Evolutionary conservation across 768 basidiomycete genomes (phyloP).

Genomic region (Neoboletus subvelutipes): DNA sequence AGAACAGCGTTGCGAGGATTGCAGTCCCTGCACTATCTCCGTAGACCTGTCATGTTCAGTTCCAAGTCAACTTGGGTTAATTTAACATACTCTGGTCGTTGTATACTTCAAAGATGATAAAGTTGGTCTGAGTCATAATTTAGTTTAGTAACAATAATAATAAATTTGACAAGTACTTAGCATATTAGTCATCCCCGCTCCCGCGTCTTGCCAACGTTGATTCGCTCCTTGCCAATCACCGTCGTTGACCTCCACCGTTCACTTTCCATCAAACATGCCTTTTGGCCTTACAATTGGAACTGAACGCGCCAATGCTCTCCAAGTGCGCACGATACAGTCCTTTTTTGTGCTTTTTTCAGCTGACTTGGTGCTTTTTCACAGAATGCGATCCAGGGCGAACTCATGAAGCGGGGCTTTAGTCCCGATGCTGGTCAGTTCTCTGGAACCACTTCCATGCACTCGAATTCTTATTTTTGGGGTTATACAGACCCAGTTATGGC

Average conservation of each 20-base stretch:
- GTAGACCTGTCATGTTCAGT: slow-evolving; percentile 6
- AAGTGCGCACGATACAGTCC: slow-evolving; percentile 42
- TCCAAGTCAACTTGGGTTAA: background rate
- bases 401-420: slow-evolving; percentile 70
- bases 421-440: slow-evolving; percentile 63
- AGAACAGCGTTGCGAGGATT: background rate
- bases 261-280: slow-evolving; percentile 44
- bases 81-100: background rate
- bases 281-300: slow-evolving; percentile 80
- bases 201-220: slow-evolving; percentile 17
- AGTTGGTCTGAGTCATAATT: slow-evolving; percentile 1
- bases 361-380: slow-evolving; percentile 30
- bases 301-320: slow-evolving; percentile 68
- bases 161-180: slow-evolving; percentile 13
- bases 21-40: background rate
- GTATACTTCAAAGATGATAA: no score
- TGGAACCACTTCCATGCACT: slow-evolving; percentile 2
- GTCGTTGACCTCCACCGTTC: slow-evolving; percentile 25
- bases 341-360: slow-evolving; percentile 13
- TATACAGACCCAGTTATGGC: slow-evolving; percentile 82
- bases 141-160: background rate
- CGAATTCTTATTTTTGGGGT: slow-evolving; percentile 7
- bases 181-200: slow-evolving; percentile 28
- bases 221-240: slow-evolving; percentile 29
- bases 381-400: slow-evolving; percentile 82